Conservation (phyloP, 768 basidiomycete genomes). For the Russula brevipes region DNA sequence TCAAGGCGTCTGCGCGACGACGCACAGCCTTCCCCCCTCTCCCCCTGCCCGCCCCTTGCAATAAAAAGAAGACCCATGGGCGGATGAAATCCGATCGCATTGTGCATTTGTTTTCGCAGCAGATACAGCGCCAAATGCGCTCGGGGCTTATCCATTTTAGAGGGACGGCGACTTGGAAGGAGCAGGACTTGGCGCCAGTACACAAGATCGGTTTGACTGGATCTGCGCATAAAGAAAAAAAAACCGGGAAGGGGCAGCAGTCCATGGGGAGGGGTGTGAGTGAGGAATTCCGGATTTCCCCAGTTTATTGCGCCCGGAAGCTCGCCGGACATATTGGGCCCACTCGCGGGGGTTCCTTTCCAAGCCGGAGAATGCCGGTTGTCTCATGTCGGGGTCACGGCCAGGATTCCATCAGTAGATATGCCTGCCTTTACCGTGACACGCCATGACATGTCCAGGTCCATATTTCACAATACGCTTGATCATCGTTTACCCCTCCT, state of each 20-base stretch:
- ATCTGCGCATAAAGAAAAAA: conserved; percentile 17
- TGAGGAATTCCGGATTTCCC: conserved; percentile 16
- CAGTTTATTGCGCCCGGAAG: conserved; percentile 18
- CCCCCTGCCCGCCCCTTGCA: not conserved
- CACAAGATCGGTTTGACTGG: conserved; percentile 10
- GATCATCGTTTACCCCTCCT: conserved; percentile 18
- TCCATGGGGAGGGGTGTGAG: not conserved
- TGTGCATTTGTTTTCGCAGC: not conserved
- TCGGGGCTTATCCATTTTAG: conserved; percentile 20
- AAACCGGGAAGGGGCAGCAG: conserved; percentile 11
- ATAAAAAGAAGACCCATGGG: not conserved
- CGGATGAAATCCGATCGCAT: conserved; percentile 17
- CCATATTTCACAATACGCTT: conserved; percentile 7
- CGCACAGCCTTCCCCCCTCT: not conserved
- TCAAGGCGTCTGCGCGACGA: not conserved
- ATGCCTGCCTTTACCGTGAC: not conserved
- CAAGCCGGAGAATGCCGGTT: conserved; percentile 9
- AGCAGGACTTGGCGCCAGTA: not conserved
- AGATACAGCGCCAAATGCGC: conserved; percentile 12
- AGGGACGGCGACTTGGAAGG: conserved; percentile 21
- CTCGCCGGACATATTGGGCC: conserved; percentile 13
- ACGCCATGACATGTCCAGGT: not conserved
- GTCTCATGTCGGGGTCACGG: not conserved
- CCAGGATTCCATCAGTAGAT: conserved; percentile 9
- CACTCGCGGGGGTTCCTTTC: conserved; percentile 2